Conservation (phyloP, 306 rosid genomes). For the Inga laurina region DNA sequence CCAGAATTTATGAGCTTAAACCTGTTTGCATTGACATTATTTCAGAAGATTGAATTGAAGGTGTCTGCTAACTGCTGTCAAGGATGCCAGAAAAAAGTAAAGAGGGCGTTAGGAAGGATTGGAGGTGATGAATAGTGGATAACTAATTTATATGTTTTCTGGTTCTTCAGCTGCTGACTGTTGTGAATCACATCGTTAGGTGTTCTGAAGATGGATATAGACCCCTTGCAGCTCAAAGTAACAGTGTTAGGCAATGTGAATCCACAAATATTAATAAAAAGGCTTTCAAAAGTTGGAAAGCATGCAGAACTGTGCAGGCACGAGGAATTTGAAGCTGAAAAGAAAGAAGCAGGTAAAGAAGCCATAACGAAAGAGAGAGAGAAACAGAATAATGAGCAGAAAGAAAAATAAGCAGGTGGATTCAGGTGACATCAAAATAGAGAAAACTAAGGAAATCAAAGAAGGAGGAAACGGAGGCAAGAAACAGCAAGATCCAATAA, state of each 20-base stretch:
- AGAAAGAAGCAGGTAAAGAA: constrained; percentile 15
- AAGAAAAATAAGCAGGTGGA: constrained; percentile 16
- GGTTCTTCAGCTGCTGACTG: neutral
- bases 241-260: constrained; percentile 45
- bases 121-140: constrained; percentile 31
- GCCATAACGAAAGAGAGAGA: constrained; percentile 20
- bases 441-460: constrained; percentile 21
- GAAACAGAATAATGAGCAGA: constrained; percentile 12
- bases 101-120: constrained; percentile 37
- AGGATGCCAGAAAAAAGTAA: constrained; percentile 52
- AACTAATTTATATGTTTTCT: neutral
- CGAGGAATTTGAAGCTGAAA: constrained; percentile 28
- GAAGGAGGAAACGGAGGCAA: constrained; percentile 11
- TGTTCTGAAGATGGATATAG: constrained; percentile 41
- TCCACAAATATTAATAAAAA: constrained; percentile 40
- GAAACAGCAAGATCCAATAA: neutral
- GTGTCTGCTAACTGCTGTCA: constrained; percentile 53
- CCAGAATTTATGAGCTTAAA: constrained; percentile 4
- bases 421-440: neutral
- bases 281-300: constrained; percentile 47
- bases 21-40: constrained; percentile 15
- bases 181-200: constrained; percentile 32
- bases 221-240: constrained; percentile 43
- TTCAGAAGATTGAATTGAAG: constrained; percentile 49
- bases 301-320: constrained; percentile 30